phyloP scores from a whole-genome alignment of 2,329 filamentous ascomycete species.

The Coniochaeta pulveracea region DNA sequence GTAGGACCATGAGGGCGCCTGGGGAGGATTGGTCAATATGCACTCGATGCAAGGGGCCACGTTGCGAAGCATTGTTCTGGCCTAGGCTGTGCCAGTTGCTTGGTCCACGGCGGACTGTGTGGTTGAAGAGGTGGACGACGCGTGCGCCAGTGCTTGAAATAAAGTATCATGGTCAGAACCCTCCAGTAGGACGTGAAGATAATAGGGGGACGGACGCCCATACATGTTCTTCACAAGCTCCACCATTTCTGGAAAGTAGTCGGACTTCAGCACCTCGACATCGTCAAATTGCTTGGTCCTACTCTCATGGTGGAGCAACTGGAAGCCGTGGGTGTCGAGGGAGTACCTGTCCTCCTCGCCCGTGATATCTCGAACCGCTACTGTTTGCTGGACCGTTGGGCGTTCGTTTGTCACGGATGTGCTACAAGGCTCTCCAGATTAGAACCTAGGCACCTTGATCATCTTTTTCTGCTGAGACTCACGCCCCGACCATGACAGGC shows the following conservation, averaged over 20 bases:
- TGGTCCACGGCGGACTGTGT: constrained; percentile 17
- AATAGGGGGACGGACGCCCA: constrained; percentile 3
- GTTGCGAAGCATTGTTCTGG: constrained; percentile 46
- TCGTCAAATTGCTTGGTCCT: constrained; percentile 45
- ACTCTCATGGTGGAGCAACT: constrained; percentile 38
- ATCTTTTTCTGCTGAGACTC: too few species aligned
- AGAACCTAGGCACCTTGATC: too few species aligned
- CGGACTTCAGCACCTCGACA: constrained; percentile 34
- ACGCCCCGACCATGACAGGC: constrained; percentile 19
- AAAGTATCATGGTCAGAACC: background rate
- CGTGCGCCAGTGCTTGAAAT: constrained; percentile 15
- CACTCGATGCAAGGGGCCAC: constrained; percentile 20
- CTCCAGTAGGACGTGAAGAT: background rate
- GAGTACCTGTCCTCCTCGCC: constrained; percentile 58
- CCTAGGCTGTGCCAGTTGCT: constrained; percentile 50
- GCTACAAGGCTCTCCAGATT: constrained; percentile 5
- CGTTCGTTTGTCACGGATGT: constrained; percentile 54
- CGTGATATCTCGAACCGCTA: constrained; percentile 40
- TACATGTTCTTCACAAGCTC: constrained; percentile 10
- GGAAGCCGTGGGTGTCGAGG: constrained; percentile 41
- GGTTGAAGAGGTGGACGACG: constrained; percentile 18
- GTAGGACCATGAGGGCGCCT: constrained; percentile 10
- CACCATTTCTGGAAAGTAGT: constrained; percentile 17
- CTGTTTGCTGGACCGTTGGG: constrained; percentile 47
- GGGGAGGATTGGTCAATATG: constrained; percentile 16